Evolutionary conservation across 352 stramenopile genomes (phyloP).

Genomic region (Peronosclerospora sorghi): DNA sequence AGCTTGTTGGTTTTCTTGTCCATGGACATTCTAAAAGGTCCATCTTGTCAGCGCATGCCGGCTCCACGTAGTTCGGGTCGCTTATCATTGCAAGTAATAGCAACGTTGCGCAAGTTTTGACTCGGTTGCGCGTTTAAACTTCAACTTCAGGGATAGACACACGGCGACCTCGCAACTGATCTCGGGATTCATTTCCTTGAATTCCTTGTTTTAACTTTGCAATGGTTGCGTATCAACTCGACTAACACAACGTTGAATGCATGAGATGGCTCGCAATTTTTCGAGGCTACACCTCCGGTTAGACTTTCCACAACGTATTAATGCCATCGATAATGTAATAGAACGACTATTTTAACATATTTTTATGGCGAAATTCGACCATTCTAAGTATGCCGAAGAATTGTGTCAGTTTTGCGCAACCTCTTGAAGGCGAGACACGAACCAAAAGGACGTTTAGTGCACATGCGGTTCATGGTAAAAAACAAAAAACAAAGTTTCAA

Average conservation of each 20-base stretch:
- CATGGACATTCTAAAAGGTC: slow-evolving; percentile 68
- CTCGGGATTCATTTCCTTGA: too few relatives aligned
- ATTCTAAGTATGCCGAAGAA: too few relatives aligned
- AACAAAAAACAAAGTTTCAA: too few relatives aligned
- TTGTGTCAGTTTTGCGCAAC: too few relatives aligned
- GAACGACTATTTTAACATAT: too few relatives aligned
- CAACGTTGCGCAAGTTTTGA: background rate
- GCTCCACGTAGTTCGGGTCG: slow-evolving; percentile 79
- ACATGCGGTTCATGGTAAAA: too few relatives aligned
- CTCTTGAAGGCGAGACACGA: slow-evolving; percentile 63
- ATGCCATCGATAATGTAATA: slow-evolving; percentile 66
- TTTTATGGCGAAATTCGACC: slow-evolving; percentile 29
- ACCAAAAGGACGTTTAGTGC: too few relatives aligned
- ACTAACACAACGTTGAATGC: slow-evolving; percentile 46
- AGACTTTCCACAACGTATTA: too few relatives aligned
- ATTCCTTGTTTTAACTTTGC: slow-evolving; percentile 4
- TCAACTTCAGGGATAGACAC: too few relatives aligned
- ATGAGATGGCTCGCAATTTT: too few relatives aligned
- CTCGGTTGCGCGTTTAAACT: slow-evolving; percentile 1
- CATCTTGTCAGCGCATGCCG: slow-evolving; percentile 78
- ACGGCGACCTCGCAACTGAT: slow-evolving; percentile 7
- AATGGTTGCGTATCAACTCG: slow-evolving; percentile 22
- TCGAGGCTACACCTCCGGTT: too few relatives aligned
- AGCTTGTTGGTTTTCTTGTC: slow-evolving; percentile 23
- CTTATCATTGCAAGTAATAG: slow-evolving; percentile 23